Percentiles rank a stretch among this genome's conserved stretches.
phyloP scores from a whole-genome alignment of 1,139 yeast genomes.

The Suhomyces yuchorum region DNA sequence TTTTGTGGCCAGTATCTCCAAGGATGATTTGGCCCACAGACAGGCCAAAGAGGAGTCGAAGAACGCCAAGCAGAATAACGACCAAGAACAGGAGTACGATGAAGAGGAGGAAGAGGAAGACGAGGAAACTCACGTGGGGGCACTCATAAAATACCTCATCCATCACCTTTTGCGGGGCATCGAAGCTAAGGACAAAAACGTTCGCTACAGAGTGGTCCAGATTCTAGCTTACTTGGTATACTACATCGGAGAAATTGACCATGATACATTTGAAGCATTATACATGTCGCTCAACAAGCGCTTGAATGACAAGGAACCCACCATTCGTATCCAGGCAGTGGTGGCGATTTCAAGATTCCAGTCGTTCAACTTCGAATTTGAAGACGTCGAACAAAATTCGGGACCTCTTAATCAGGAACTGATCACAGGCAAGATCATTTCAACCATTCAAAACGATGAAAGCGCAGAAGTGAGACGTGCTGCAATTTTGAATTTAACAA shows the following conservation, averaged over 20 bases:
- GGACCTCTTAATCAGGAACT: constrained; percentile 22
- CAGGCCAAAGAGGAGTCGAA: constrained; percentile 12
- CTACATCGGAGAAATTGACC: constrained; percentile 75
- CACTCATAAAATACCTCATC: constrained; percentile 63
- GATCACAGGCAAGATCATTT: constrained; percentile 53
- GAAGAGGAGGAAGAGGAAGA: constrained; percentile 13
- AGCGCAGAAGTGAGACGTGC: constrained; percentile 90
- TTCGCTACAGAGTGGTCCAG: constrained; percentile 80
- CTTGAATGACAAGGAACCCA: constrained; percentile 75
- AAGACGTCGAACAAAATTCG: constrained; percentile 33
- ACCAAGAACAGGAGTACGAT: too few species aligned
- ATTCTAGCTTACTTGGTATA: constrained; percentile 72
- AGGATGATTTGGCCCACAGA: constrained; percentile 27
- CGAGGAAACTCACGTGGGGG: constrained; percentile 45
- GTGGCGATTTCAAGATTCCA: constrained; percentile 81
- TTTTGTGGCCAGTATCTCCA: constrained; percentile 56
- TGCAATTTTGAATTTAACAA: constrained; percentile 69
- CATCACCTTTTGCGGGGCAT: constrained; percentile 73
- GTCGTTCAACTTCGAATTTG: constrained; percentile 46
- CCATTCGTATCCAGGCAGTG: constrained; percentile 80
- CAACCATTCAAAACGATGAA: constrained; percentile 71
- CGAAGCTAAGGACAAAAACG: constrained; percentile 74
- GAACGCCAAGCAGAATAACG: constrained; percentile 11
- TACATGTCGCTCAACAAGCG: constrained; percentile 64
- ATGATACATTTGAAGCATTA: constrained; percentile 65